Evolutionary conservation across 1,284 basidiomycete species (phyloP).

Genomic region (Ustilago cynodontis): DNA sequence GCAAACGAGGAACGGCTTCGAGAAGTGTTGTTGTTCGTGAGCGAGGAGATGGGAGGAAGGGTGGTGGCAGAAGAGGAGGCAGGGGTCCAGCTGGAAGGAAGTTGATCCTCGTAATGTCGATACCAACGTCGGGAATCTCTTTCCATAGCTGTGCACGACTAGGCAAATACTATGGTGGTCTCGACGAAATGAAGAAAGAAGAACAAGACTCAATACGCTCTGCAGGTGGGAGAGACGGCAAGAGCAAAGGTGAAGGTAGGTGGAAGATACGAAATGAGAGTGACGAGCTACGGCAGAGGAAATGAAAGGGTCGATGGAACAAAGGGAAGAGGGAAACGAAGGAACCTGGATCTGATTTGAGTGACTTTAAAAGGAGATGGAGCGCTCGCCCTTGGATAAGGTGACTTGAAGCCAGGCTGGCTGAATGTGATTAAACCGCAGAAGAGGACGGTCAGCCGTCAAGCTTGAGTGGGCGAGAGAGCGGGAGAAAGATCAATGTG

Average conservation of each 20-base stretch:
- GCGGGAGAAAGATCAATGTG: background rate
- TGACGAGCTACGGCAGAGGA: background rate
- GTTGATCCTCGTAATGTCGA: slow-evolving; percentile 21
- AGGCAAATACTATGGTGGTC: slow-evolving; percentile 6
- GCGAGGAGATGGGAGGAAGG: slow-evolving; percentile 29
- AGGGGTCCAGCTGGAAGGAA: slow-evolving; percentile 20
- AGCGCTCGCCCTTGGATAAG: background rate
- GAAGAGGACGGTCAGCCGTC: background rate
- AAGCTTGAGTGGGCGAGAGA: background rate
- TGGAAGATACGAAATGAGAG: background rate
- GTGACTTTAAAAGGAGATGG: slow-evolving; percentile 19
- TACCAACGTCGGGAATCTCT: slow-evolving; percentile 10
- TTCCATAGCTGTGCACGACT: slow-evolving; percentile 29
- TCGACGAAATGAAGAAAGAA: background rate
- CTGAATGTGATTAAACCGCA: background rate
- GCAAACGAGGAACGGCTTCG: slow-evolving; percentile 18
- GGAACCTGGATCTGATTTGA: background rate
- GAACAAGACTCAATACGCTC: background rate
- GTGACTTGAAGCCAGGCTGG: background rate
- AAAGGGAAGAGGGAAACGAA: slow-evolving; percentile 5
- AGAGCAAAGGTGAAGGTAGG: background rate
- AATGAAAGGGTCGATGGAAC: background rate
- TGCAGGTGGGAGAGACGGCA: background rate
- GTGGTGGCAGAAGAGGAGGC: slow-evolving; percentile 8
- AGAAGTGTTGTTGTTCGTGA: background rate